Percentiles rank a stretch among this genome's conserved stretches.
Conservation (phyloP, 192 early-diverging fungal species). For the Gigaspora rosea region DNA sequence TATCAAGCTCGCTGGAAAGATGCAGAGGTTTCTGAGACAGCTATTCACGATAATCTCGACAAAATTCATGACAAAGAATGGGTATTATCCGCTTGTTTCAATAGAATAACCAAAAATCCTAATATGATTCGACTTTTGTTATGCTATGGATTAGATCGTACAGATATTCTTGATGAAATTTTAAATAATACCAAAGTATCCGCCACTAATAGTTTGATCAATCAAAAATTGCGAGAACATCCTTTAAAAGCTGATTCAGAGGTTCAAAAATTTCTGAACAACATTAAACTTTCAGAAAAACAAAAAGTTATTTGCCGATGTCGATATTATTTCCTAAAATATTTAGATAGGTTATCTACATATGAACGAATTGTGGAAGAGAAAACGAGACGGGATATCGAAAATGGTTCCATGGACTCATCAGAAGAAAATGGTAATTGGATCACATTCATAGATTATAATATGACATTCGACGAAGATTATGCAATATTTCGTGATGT, state of each 20-base stretch:
- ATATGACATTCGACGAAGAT: slow-evolving; percentile 42
- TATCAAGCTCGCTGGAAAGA: slow-evolving; percentile 64
- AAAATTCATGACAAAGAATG: slow-evolving; percentile 61
- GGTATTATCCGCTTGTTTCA: slow-evolving; percentile 58
- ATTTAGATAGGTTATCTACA: slow-evolving; percentile 63
- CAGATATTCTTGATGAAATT: slow-evolving; percentile 45
- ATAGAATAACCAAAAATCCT: slow-evolving; percentile 37
- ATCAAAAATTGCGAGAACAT: slow-evolving; percentile 30
- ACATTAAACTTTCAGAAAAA: slow-evolving; percentile 33
- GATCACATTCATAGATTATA: slow-evolving; percentile 25
- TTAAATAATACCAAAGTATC: slow-evolving; percentile 32
- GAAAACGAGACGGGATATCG: slow-evolving; percentile 22
- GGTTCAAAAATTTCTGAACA: neutral
- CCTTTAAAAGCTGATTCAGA: slow-evolving; percentile 7
- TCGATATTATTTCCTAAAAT: slow-evolving; percentile 59
- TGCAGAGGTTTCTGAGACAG: slow-evolving; percentile 39
- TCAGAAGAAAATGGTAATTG: slow-evolving; percentile 4
- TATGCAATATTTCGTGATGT: slow-evolving; percentile 62
- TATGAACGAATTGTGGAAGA: slow-evolving; percentile 52
- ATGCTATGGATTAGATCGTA: slow-evolving; percentile 54
- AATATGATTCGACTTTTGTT: slow-evolving; percentile 47
- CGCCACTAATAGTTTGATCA: slow-evolving; percentile 36
- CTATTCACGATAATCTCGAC: slow-evolving; percentile 44
- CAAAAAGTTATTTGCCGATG: slow-evolving; percentile 49
- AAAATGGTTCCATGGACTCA: neutral